These are phyloP conservation scores for Aegilops bicornis DNA, from an alignment of 176 grass and related monocot species.

Conservation along the genomic window DNA sequence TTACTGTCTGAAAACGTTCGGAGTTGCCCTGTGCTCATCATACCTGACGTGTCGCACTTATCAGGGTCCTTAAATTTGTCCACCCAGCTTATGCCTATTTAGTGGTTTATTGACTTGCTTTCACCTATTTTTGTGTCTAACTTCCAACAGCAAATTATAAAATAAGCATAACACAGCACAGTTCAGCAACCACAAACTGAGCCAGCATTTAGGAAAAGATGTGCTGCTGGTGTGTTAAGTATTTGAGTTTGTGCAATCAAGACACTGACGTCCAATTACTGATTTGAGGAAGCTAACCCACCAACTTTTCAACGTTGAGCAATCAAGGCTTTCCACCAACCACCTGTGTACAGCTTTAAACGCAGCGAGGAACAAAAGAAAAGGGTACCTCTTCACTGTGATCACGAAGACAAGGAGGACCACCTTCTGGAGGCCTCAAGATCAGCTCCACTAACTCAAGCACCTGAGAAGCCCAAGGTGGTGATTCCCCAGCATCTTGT, in stretches of 20 bases:
- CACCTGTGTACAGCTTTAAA: background rate
- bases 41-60: too few relatives aligned
- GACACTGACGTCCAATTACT: background rate
- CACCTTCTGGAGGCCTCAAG: constrained; percentile 78
- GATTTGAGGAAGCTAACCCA: background rate
- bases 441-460: constrained; percentile 63
- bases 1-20: too few relatives aligned
- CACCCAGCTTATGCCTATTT: too few relatives aligned
- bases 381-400: constrained; percentile 65
- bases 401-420: constrained; percentile 73
- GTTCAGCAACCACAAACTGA: background rate
- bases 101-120: too few relatives aligned
- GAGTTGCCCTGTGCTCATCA: too few relatives aligned
- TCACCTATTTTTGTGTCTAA: background rate
- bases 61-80: too few relatives aligned
- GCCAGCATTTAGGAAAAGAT: background rate
- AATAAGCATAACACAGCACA: background rate
- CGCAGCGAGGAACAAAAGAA: constrained; percentile 4
- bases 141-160: background rate
- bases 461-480: constrained; percentile 46
- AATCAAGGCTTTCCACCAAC: background rate
- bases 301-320: background rate
- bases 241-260: background rate
- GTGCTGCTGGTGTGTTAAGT: background rate
- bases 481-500: constrained; percentile 14